Base-by-base conservation (phyloP, 2,329 filamentous ascomycete species). In the Diaporthe aspalathi region DNA sequence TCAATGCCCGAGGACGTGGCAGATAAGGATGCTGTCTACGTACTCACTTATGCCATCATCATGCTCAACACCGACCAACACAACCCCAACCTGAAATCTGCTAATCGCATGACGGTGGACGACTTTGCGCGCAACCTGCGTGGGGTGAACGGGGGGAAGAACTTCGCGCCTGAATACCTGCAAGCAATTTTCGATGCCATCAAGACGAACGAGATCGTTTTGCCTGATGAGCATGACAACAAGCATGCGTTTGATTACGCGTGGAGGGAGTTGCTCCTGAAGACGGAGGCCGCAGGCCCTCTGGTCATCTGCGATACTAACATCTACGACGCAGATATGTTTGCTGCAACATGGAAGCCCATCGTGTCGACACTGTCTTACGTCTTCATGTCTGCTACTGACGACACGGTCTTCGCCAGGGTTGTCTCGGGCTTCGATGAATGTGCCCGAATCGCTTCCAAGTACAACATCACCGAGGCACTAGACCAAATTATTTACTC, bases 301-400 rank as follows among this genome's bases (percentile, higher is more conserved):
- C 85, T 98, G 54, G 84, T 92, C 43, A 85, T 95, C 38, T 97
- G 94, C 79, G 89, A 97, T 75, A 97, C 95, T 5, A 98, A 98
- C 78, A 91, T 97, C 49, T 99, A 94, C 80, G 97, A 99, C 81
- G 94, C 95, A 5, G 95, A 99, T 79, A 98, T 99, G 94, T 99
- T 99, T 80, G 91, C 93, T 70, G 93, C 94, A 27, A 98, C 95
- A 0, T 99, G 97, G 96, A 94, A 90, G 79, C 95, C 97, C 0
- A 94, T 99, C 63, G 88, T 99, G 47, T 95, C 96, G 4, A 98
- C 97, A 0, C 85, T 99, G 68, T 97, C 96, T 16, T 99, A 98
- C 79, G 96, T 99, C 4, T 99, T 99, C 84, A 97, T 98, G 92
- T 98, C 95, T 45, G 97, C 97, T 20, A 97, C 94, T 0, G 97